phyloP scores from a whole-genome alignment of 2,329 filamentous ascomycete species.

The Botrytis fragariae region DNA sequence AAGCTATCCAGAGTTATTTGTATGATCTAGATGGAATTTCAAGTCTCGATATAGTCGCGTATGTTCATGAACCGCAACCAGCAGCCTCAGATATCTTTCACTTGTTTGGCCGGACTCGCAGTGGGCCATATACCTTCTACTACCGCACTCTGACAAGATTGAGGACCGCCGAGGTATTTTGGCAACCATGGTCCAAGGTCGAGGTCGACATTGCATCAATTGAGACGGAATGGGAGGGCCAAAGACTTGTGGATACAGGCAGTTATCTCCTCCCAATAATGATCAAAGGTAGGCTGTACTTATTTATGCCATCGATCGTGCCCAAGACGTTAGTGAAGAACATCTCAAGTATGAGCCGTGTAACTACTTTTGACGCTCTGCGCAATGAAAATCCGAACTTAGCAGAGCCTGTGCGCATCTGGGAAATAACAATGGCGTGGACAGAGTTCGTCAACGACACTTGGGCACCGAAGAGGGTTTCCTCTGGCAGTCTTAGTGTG shows the following conservation, averaged over 20 bases:
- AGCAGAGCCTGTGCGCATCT: not conserved
- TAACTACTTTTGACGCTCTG: not conserved
- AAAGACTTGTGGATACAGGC: not conserved
- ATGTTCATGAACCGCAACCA: not conserved
- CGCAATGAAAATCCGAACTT: not conserved
- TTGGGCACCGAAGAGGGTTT: not conserved
- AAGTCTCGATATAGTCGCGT: not conserved
- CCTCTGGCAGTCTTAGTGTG: not conserved
- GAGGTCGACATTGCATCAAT: not conserved
- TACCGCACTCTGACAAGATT: not conserved
- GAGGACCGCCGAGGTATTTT: not conserved
- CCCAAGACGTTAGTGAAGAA: not conserved
- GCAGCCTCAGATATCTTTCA: not conserved
- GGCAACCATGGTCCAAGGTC: not conserved
- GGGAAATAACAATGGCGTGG: not conserved
- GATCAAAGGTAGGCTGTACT: not conserved
- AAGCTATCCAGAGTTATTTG: not conserved
- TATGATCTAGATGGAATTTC: not conserved
- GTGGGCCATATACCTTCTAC: not conserved
- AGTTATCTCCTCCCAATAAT: not conserved
- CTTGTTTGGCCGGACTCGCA: not conserved
- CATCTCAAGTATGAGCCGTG: not conserved
- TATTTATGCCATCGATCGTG: not conserved
- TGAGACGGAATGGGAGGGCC: not conserved
- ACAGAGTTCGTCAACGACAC: conserved; percentile 30